Evolutionary conservation across 1,284 basidiomycete genomes (phyloP).

Genomic region (Ceratobasidium sp.): DNA sequence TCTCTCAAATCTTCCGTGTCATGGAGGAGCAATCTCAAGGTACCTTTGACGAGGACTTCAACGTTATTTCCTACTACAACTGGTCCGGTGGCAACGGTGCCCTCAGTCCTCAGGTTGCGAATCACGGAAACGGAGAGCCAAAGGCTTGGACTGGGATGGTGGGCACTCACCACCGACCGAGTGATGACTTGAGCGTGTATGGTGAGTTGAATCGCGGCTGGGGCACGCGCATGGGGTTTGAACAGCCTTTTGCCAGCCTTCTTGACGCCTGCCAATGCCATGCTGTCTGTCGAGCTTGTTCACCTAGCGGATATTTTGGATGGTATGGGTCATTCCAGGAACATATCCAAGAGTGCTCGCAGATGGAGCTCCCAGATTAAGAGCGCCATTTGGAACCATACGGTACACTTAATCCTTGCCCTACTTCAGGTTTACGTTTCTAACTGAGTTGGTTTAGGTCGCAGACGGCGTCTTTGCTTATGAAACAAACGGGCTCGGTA

Average conservation of each 20-base stretch:
- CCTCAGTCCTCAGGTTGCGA: slow-evolving; percentile 70
- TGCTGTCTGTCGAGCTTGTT: slow-evolving; percentile 76
- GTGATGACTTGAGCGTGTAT: slow-evolving; percentile 75
- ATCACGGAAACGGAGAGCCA: slow-evolving; percentile 74
- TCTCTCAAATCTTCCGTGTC: slow-evolving; percentile 76
- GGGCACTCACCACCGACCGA: slow-evolving; percentile 79
- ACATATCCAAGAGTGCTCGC: slow-evolving; percentile 66
- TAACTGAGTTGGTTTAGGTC: slow-evolving; percentile 57
- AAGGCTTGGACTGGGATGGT: slow-evolving; percentile 60
- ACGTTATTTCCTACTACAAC: slow-evolving; percentile 79
- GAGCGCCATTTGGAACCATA: slow-evolving; percentile 71
- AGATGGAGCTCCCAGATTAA: slow-evolving; percentile 69
- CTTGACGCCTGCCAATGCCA: slow-evolving; percentile 79
- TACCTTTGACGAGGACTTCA: slow-evolving; percentile 74
- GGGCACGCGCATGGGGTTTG: neutral
- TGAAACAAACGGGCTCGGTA: slow-evolving; percentile 77
- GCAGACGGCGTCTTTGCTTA: slow-evolving; percentile 76
- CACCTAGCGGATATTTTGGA: slow-evolving; percentile 72
- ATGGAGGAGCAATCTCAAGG: slow-evolving; percentile 79
- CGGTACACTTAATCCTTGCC: slow-evolving; percentile 57
- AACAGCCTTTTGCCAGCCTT: slow-evolving; percentile 62
- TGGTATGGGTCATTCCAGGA: slow-evolving; percentile 59
- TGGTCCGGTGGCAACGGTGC: slow-evolving; percentile 77
- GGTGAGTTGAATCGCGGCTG: slow-evolving; percentile 57
- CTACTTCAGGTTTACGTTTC: neutral